A percentile compares a stretch with the other conserved stretches of the same genome.
Conservation (phyloP, 768 basidiomycete species). For the Solioccasus polychromus region DNA sequence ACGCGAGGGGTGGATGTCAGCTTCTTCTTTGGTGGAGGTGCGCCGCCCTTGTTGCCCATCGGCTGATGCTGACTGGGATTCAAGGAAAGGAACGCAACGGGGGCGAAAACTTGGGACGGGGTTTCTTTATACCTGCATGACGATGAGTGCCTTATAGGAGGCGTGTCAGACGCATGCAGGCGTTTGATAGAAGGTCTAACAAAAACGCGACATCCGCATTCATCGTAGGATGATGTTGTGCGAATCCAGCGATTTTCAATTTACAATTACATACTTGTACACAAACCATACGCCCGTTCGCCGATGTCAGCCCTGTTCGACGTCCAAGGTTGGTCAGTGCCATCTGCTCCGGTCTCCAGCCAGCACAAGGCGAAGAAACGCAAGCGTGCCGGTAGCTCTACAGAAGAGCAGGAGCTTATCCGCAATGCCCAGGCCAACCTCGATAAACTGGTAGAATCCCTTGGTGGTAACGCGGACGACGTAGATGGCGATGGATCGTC, state of each 20-base stretch:
- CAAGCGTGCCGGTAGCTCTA: constrained; percentile 48
- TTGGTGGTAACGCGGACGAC: constrained; percentile 32
- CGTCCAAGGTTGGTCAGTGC: constrained; percentile 67
- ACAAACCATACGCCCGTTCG: not conserved
- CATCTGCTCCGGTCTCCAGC: constrained; percentile 39
- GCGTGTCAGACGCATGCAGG: constrained; percentile 18
- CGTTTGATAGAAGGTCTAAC: constrained; percentile 1
- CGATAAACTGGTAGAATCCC: constrained; percentile 56
- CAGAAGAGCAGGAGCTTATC: constrained; percentile 37
- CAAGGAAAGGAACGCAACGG: not conserved
- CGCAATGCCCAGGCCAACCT: constrained; percentile 48
- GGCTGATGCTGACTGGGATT: no score
- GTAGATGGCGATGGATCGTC: constrained; percentile 16
- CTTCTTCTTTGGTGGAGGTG: no score
- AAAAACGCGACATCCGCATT: constrained; percentile 23
- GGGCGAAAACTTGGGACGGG: not conserved
- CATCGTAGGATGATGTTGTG: no score
- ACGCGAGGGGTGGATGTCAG: no score
- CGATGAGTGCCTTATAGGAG: no score
- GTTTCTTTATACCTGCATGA: constrained; percentile 18
- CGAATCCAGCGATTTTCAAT: no score
- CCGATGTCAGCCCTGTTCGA: constrained; percentile 47
- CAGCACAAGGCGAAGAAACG: constrained; percentile 39
- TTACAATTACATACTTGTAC: no score
- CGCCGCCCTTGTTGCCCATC: no score